Base-by-base conservation (phyloP, 345 rosid genomes). In the Aquilaria yunnanensis region DNA sequence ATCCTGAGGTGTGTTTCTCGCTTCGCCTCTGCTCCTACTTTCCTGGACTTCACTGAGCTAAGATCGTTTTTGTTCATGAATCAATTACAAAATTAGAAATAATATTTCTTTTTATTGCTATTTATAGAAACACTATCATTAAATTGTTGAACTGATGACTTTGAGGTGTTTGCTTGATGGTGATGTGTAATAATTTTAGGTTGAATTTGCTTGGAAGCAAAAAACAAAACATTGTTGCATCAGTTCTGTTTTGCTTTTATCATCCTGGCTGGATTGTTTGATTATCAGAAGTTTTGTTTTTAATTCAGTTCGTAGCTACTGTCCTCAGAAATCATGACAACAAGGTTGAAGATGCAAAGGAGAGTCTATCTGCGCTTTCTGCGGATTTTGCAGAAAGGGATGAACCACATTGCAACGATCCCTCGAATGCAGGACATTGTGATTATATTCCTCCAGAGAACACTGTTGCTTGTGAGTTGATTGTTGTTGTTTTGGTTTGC, bases 1-100 rank as follows among this genome's bases (percentile, higher is more conserved):
- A 82, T 72, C 87, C 80, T 71, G 80, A 79, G 87, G 87, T 82
- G 70, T 29, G 75, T 66, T 59, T n/a, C 43, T n/a, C 33, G 46
- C 16, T 54, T 54, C 2, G 11, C 7, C 13, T 13, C 14, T 3
- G 23, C 23, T 60, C 48, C 29, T 5, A 57, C 14, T 57, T 51
- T 56, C 23, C 3, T 9, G 23, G 23, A 30, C 9, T 12, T 4
- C 32, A 11, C 41, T 30, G 5, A 31, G 32, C 30, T 31, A 37
- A 37, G 43, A 3, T 37, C 43, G 43, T 4, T 37, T 37, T 37
- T 16, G 23, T 16, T 16, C 23, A 37, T 37, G 43, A 37, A 37
- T 37, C 43, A 37, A 8, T 37, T 37, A 37, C 43, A 8, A 37
- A 37, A 37, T 37, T 37, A 37, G 2, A 37, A 4, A 37, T 37